Evolutionary conservation across 371 early-diverging fungal species (phyloP).

Genomic region (Mortierella sp.): DNA sequence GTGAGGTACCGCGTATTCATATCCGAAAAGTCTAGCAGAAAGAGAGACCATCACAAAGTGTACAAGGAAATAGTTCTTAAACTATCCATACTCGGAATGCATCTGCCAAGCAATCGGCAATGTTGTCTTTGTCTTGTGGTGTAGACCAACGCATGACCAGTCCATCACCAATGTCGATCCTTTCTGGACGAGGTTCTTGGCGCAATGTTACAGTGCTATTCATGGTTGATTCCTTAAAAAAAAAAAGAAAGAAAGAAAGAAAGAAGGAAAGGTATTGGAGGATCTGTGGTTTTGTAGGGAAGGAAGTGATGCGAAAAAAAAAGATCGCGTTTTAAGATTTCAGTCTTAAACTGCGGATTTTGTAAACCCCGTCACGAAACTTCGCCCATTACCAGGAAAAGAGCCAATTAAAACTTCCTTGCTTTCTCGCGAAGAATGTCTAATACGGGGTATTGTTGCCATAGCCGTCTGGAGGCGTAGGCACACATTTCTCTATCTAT

Average conservation of each 20-base stretch:
- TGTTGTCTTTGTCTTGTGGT: slow-evolving; percentile 10
- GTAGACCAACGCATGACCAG: slow-evolving; percentile 43
- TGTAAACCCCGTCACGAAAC: too few species aligned
- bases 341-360: too few species aligned
- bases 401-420: too few species aligned
- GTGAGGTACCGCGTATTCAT: slow-evolving; percentile 27
- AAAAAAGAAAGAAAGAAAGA: too few species aligned
- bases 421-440: too few species aligned
- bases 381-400: too few species aligned
- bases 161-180: slow-evolving; percentile 32
- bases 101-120: not conserved
- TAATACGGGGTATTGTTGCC: too few species aligned
- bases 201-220: not conserved
- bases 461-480: too few species aligned
- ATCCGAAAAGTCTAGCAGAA: slow-evolving; percentile 30
- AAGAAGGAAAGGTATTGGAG: too few species aligned
- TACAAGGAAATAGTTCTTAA: not conserved
- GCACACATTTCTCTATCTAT: too few species aligned
- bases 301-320: too few species aligned
- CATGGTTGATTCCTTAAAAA: not conserved
- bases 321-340: too few species aligned
- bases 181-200: slow-evolving; percentile 1
- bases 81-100: slow-evolving; percentile 4
- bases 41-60: not conserved
- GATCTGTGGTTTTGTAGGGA: not conserved